Conservation (phyloP, 139 green algal species). For the Chlorella sp. region DNA sequence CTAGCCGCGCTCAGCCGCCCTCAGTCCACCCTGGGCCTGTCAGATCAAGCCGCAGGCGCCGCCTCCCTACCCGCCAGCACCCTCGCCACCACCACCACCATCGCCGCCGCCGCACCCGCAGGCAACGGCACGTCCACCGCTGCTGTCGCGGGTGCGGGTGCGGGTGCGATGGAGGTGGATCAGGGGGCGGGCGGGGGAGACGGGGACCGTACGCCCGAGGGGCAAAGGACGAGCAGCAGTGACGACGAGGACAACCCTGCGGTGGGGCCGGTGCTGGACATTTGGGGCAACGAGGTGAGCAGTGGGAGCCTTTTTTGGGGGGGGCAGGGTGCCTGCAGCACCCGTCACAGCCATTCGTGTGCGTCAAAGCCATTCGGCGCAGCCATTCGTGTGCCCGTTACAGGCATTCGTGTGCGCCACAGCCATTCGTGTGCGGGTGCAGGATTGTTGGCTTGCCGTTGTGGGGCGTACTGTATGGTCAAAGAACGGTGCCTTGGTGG, state of each 20-base stretch:
- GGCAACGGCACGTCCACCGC: neutral
- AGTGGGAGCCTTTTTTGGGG: too few relatives aligned
- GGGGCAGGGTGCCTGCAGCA: too few relatives aligned
- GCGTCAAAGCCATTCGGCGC: too few relatives aligned
- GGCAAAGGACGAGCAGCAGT: conserved; percentile 1
- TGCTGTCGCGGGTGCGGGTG: neutral
- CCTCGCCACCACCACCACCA: neutral
- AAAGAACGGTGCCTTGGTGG: too few relatives aligned
- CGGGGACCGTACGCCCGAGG: conserved; percentile 2
- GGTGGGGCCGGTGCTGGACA: conserved; percentile 1
- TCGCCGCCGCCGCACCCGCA: neutral
- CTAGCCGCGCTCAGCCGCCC: neutral
- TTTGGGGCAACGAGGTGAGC: conserved; percentile 6
- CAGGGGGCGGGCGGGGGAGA: neutral
- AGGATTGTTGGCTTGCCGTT: too few relatives aligned
- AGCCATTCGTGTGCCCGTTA: too few relatives aligned
- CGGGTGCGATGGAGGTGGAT: neutral
- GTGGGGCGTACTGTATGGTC: too few relatives aligned
- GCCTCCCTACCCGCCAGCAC: neutral
- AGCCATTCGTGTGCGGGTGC: too few relatives aligned
- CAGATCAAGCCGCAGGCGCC: neutral
- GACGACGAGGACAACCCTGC: neutral
- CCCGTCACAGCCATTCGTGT: too few relatives aligned
- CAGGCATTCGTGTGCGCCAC: too few relatives aligned
- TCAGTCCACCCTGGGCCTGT: neutral